Conservation (phyloP, 2,329 filamentous ascomycete species). For the Ophiostoma ulmi region DNA sequence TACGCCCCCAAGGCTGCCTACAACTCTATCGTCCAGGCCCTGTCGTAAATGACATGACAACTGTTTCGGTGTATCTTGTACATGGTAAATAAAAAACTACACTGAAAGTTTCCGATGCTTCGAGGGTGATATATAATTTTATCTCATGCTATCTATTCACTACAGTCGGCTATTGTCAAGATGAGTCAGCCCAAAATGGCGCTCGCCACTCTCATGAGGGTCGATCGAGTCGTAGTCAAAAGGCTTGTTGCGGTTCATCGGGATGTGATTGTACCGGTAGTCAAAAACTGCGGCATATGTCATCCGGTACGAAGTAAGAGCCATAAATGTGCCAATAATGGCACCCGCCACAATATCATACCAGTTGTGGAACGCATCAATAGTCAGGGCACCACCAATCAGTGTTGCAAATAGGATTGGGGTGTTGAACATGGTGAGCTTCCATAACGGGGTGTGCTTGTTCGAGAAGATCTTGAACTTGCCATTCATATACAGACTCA, state of each 20-base stretch:
- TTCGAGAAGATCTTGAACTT: slow-evolving; percentile 72
- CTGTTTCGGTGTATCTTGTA: background rate
- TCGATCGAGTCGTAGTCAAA: slow-evolving; percentile 30
- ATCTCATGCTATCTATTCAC: background rate
- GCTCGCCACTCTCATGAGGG: background rate
- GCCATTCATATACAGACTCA: slow-evolving; percentile 70
- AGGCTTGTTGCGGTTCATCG: slow-evolving; percentile 43
- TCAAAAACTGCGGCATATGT: slow-evolving; percentile 65
- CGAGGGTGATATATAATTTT: background rate
- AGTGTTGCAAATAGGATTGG: slow-evolving; percentile 63
- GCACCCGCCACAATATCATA: slow-evolving; percentile 64
- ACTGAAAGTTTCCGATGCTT: background rate
- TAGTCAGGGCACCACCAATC: slow-evolving; percentile 64
- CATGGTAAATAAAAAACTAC: background rate
- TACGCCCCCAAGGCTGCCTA: slow-evolving; percentile 51
- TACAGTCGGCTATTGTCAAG: slow-evolving; percentile 30
- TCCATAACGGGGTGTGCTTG: slow-evolving; percentile 71
- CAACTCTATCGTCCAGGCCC: slow-evolving; percentile 40
- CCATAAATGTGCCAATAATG: slow-evolving; percentile 57
- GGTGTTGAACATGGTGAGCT: slow-evolving; percentile 58
- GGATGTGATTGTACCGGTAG: slow-evolving; percentile 63
- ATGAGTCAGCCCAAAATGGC: slow-evolving; percentile 13
- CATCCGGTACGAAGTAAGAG: slow-evolving; percentile 59
- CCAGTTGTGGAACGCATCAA: slow-evolving; percentile 71
- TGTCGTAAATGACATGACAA: slow-evolving; percentile 25